phyloP scores from a whole-genome alignment of 169 alveolate genomes.

The Plasmodium vinckei region DNA sequence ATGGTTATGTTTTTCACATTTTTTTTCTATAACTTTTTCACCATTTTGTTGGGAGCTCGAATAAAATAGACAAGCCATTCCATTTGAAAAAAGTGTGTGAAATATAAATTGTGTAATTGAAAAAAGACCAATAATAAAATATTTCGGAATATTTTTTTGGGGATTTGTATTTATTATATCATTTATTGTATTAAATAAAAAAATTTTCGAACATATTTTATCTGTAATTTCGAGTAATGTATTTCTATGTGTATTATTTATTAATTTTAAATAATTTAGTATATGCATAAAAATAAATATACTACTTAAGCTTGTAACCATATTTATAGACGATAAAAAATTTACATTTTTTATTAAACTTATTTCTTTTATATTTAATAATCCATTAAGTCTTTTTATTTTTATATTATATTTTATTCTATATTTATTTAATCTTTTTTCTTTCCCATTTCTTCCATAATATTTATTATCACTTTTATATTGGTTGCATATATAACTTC shows the following conservation, averaged over 20 bases:
- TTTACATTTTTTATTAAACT: conserved; percentile 3
- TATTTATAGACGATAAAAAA: conserved; percentile 7
- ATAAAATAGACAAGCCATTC: conserved; percentile 18
- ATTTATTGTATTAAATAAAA: conserved; percentile 58
- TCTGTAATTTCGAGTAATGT: conserved; percentile 31
- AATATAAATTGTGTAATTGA: conserved; percentile 23
- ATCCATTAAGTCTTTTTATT: background rate
- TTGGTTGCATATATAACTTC: conserved; percentile 10
- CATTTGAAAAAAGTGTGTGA: conserved; percentile 12
- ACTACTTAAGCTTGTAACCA: conserved; percentile 19
- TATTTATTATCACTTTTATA: background rate
- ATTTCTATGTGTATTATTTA: conserved; percentile 27
- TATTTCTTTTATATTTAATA: conserved; percentile 1
- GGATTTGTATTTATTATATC: conserved; percentile 12
- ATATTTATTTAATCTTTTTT: conserved; percentile 4
- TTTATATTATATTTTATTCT: conserved; percentile 16
- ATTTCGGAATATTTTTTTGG: conserved; percentile 10
- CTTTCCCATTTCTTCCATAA: background rate
- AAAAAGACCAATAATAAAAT: conserved; percentile 23
- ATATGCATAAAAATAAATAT: conserved; percentile 39
- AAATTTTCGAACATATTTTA: conserved; percentile 29
- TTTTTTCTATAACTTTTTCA: background rate
- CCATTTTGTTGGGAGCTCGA: background rate
- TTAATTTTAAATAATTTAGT: conserved; percentile 16
- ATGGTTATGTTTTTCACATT: background rate